Conservation (phyloP, 2,329 filamentous ascomycete species). For the Cladosporium sp. region DNA sequence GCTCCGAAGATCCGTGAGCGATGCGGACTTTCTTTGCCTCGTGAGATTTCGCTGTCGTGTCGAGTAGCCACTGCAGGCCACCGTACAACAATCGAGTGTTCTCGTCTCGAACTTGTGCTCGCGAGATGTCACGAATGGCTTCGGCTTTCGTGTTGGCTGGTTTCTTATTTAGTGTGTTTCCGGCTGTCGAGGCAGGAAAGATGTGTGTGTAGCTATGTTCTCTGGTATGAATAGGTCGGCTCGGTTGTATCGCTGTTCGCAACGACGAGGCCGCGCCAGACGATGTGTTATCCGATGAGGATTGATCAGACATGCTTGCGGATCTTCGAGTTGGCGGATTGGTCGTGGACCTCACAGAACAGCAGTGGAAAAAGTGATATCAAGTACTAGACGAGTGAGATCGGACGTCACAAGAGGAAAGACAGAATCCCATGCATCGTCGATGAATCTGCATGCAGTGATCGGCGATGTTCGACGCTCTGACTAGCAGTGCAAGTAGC, state of each 20-base stretch:
- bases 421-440: neutral
- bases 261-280: neutral
- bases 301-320: neutral
- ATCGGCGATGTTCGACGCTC: constrained; percentile 6
- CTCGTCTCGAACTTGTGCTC: neutral
- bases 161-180: neutral
- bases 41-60: neutral
- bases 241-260: neutral
- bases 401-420: neutral
- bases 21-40: neutral
- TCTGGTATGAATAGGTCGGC: neutral
- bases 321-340: no score
- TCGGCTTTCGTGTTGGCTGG: neutral
- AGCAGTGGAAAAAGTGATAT: neutral
- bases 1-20: neutral
- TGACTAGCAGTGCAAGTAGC: neutral
- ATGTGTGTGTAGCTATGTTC: neutral
- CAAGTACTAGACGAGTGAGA: no score
- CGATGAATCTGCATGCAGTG: neutral
- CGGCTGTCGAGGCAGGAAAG: neutral
- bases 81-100: neutral
- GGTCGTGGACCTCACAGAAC: no score
- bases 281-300: neutral
- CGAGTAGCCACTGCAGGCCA: neutral
- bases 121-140: neutral